Conservation (phyloP, 2,329 filamentous ascomycete species). For the Verticillium isaacii region DNA sequence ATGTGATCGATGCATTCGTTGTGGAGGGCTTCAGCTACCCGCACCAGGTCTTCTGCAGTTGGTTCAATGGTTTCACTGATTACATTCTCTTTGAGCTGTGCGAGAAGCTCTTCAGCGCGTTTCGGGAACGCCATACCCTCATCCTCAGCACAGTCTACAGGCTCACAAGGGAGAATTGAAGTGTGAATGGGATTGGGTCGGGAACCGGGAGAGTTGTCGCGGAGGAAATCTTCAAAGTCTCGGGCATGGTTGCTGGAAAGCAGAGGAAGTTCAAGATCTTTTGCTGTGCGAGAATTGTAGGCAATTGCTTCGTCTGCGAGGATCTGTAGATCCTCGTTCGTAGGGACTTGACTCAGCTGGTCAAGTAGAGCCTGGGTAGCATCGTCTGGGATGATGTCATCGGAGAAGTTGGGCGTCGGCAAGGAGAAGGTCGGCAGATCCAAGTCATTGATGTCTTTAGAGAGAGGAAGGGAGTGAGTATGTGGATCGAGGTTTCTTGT, state of each 20-base stretch:
- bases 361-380: background rate
- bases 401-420: background rate
- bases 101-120: constrained; percentile 4
- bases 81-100: constrained; percentile 4
- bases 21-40: background rate
- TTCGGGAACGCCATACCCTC: constrained; percentile 7
- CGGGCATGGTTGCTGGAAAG: constrained; percentile 4
- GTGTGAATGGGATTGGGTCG: constrained; percentile 4
- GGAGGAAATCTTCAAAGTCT: constrained; percentile 3
- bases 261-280: constrained; percentile 6
- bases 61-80: constrained; percentile 5
- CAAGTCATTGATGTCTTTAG: background rate
- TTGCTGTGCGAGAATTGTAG: background rate
- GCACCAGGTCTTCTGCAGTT: constrained; percentile 2
- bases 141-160: constrained; percentile 9
- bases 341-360: background rate
- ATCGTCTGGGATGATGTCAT: background rate
- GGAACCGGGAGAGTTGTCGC: background rate
- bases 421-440: background rate
- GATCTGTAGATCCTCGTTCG: background rate
- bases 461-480: background rate
- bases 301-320: background rate
- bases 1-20: background rate
- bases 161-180: constrained; percentile 5
- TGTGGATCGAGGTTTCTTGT: background rate